Evolutionary conservation across 2,329 filamentous ascomycete species (phyloP), one percentile per base, ranked within the genome.

Genomic region (Exserohilum turcica): DNA sequence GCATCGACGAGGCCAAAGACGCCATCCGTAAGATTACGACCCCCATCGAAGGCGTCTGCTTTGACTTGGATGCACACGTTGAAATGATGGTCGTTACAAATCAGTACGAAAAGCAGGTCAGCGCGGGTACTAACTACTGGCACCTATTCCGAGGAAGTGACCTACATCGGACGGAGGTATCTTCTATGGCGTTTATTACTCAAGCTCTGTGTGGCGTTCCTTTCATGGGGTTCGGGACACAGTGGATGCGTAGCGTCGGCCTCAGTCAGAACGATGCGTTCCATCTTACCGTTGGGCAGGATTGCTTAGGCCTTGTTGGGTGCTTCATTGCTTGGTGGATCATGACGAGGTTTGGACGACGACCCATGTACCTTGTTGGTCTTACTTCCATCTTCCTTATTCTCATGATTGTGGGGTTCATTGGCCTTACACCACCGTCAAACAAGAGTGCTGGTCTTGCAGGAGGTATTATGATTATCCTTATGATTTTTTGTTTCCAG

Each of bases 51-150:
- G 61, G 59, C 24, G 21, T 63, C 21, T 82, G 86, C 6, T 65
- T 63, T 40, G 59, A 67, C 15, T 45, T 64, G 15, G 63, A 67
- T 29, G 57, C 64, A 5, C 93, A 89, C 0, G 80, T 95, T 48
- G 86, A 89, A 63, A 93, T 95, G 90, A 95, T 96, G 88, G 84
- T 90, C 1, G 89, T 92, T 67, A 95, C 91, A 0, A 90, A 89
- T 1, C 86, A 87, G 0, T 78, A 93, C 8, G 91, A 95, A 71
- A 82, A 89, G 67, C 78, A 84, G 72, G 87, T 90, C 13, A 55
- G 59, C 39, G 77, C 78, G 12, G 90, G 90, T 40, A 84, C 87
- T 9, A 86, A 82, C 50, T 95, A 93, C 74, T 76, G 82, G 66
- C 90, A 95, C 71, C 93, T 90, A 74, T 94, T 95, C 82, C 86